phyloP scores from a whole-genome alignment of 2,329 filamentous ascomycete genomes.

The Huntiella decipiens region DNA sequence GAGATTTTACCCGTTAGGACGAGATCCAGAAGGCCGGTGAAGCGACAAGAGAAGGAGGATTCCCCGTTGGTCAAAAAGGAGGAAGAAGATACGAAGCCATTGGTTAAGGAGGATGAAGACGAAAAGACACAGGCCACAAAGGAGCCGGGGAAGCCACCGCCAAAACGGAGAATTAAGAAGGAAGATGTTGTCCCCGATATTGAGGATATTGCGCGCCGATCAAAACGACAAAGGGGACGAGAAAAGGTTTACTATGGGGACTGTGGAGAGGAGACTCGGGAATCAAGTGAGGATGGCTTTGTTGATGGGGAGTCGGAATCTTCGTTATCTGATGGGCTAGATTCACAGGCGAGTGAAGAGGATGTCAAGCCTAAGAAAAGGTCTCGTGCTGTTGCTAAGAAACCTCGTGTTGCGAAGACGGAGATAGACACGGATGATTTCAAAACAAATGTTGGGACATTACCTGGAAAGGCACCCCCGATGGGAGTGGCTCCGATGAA shows the following conservation, averaged over 20 bases:
- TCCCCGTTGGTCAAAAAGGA: background rate
- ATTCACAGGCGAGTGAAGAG: too few species aligned
- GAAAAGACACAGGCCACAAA: conserved; percentile 18
- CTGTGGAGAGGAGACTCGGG: too few species aligned
- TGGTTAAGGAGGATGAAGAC: conserved; percentile 16
- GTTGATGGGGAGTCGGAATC: too few species aligned
- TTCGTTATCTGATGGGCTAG: too few species aligned
- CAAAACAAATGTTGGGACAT: too few species aligned
- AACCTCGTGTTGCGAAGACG: too few species aligned
- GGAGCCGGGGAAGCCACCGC: background rate
- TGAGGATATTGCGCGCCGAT: background rate
- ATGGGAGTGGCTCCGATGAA: conserved; percentile 44
- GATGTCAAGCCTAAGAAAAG: too few species aligned
- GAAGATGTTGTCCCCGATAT: background rate
- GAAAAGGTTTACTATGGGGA: too few species aligned
- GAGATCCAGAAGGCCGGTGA: background rate
- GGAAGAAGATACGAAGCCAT: background rate
- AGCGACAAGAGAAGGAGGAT: background rate
- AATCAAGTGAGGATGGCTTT: too few species aligned
- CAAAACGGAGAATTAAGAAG: conserved; percentile 9
- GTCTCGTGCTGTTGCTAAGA: too few species aligned
- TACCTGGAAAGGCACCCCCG: background rate
- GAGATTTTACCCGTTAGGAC: too few species aligned
- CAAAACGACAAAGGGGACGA: background rate
- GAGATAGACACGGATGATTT: too few species aligned